phyloP scores from a whole-genome alignment of 1,284 basidiomycete species.

The Entoloma clypeatum region DNA sequence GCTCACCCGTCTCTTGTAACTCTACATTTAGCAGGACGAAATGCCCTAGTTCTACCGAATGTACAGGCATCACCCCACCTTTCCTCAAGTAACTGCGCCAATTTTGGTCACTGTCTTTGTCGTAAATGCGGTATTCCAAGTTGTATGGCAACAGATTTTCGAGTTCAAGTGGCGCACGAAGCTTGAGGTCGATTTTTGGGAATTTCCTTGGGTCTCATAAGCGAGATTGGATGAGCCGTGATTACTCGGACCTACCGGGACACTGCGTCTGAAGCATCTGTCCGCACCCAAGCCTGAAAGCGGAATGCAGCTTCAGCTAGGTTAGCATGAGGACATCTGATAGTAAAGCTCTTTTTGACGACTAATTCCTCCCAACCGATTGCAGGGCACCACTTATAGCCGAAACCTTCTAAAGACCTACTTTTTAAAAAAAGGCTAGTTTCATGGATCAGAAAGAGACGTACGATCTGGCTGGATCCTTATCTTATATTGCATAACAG shows the following conservation, averaged over 20 bases:
- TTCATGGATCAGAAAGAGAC: conserved; percentile 25
- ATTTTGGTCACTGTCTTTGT: conserved; percentile 91
- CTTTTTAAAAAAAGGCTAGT: conserved; percentile 4
- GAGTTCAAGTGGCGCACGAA: conserved; percentile 94
- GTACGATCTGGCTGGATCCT: conserved; percentile 90
- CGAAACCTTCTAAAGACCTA: conserved; percentile 74
- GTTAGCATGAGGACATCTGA: conserved; percentile 85
- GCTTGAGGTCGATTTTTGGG: conserved; percentile 80
- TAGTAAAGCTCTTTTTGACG: conserved; percentile 71
- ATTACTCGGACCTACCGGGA: conserved; percentile 43
- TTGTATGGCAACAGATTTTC: conserved; percentile 98
- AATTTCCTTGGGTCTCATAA: conserved; percentile 53
- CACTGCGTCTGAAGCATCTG: conserved; percentile 64
- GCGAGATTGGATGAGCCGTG: neutral
- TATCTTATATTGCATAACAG: conserved; percentile 81
- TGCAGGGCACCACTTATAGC: conserved; percentile 91
- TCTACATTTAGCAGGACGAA: conserved; percentile 90
- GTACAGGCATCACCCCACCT: conserved; percentile 95
- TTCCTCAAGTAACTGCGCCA: conserved; percentile 92
- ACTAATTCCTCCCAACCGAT: conserved; percentile 91
- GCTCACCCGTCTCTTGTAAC: conserved; percentile 82
- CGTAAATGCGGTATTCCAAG: conserved; percentile 93
- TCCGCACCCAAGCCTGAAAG: conserved; percentile 91
- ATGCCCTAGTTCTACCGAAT: conserved; percentile 94
- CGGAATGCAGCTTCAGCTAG: conserved; percentile 88